Percentiles rank a stretch among this genome's conserved stretches.
Conservation (phyloP, 2,329 filamentous ascomycete species). For the Neonectria magnoliae region DNA sequence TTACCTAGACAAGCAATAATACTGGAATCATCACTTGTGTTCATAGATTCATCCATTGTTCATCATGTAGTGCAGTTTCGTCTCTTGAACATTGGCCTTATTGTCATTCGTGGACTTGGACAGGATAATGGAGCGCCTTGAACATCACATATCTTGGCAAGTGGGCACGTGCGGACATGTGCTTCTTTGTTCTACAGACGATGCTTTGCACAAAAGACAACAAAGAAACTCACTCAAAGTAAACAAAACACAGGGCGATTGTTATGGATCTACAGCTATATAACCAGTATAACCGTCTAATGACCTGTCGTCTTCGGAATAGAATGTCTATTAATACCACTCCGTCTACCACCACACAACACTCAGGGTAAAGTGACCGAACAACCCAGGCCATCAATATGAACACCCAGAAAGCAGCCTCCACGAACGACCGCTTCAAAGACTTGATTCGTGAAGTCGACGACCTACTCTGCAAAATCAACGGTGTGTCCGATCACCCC, state of each 20-base stretch:
- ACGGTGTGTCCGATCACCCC: neutral
- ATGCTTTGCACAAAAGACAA: neutral
- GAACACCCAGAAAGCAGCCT: neutral
- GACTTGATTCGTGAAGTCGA: neutral
- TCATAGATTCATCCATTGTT: neutral
- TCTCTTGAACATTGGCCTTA: neutral
- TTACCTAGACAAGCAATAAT: slow-evolving; percentile 4
- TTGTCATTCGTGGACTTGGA: neutral
- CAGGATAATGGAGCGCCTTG: neutral
- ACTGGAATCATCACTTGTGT: neutral
- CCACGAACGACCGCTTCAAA: neutral
- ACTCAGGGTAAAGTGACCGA: neutral
- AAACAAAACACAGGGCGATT: neutral
- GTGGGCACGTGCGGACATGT: too few species aligned
- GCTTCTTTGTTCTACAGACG: neutral
- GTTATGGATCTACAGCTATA: neutral
- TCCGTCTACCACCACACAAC: neutral
- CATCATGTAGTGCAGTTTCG: neutral
- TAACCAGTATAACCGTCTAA: neutral
- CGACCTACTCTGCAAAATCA: neutral
- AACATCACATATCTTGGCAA: neutral
- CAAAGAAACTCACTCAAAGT: neutral
- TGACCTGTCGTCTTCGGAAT: slow-evolving; percentile 3
- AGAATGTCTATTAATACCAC: neutral
- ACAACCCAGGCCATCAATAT: neutral